Conservation (phyloP, 441 rosid genomes). For the Erysimum pusillum region DNA sequence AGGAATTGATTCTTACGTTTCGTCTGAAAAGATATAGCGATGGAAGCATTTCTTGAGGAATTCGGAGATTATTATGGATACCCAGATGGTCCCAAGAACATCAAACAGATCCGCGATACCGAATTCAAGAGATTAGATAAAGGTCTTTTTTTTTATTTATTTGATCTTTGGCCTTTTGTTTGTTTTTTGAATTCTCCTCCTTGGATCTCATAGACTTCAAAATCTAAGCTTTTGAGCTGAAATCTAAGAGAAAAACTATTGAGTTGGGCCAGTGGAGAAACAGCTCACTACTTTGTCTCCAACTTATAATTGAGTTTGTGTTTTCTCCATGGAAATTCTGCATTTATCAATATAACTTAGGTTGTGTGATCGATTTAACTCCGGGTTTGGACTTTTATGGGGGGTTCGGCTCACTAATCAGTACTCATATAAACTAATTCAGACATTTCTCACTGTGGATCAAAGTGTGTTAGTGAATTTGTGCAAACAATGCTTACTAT, state of each 20-base stretch:
- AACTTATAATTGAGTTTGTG: neutral
- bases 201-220: conserved; percentile 4
- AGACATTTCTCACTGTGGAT: neutral
- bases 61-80: conserved; percentile 84
- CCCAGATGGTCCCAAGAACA: conserved; percentile 71
- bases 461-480: neutral
- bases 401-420: conserved; percentile 21
- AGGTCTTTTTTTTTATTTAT: conserved; percentile 47
- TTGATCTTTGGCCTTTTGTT: neutral
- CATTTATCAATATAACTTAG: neutral
- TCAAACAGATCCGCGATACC: conserved; percentile 75
- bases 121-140: conserved; percentile 83
- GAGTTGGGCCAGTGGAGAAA: conserved; percentile 21
- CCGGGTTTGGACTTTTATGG: conserved; percentile 1
- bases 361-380: neutral
- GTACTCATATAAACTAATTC: conserved; percentile 1
- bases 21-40: conserved; percentile 10
- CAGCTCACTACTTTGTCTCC: neutral
- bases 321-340: neutral
- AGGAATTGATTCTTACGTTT: neutral
- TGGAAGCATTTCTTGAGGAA: conserved; percentile 73
- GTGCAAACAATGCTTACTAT: neutral
- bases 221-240: neutral
- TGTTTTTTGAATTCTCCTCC: neutral
- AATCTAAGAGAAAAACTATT: neutral